Evolutionary conservation across 2,329 filamentous ascomycete species (phyloP), one percentile per base, ranked within the genome.

Genomic region (Cladophialophora yegresii): DNA sequence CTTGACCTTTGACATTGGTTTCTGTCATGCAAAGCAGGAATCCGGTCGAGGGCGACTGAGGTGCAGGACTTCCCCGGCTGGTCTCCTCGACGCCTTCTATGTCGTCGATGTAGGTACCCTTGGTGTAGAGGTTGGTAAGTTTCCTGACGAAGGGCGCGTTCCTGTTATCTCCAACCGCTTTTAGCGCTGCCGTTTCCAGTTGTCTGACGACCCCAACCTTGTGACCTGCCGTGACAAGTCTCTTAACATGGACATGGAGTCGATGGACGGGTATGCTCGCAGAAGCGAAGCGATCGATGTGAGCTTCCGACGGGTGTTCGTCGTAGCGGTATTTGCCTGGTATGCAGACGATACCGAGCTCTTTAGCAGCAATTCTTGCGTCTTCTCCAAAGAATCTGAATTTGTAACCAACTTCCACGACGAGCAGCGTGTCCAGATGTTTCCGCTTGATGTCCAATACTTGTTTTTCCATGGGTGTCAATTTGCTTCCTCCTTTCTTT

Each of bases 321-420:
- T 99, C 93, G 73, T 93, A 99, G 73, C 93, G 85, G 76, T 93
- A 87, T 74, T 97, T 98, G 40, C 95, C 95, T 0, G 95, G 93
- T 71, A 99, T 97, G 75, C 95, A 99, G 45, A 99, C 90, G 70
- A 99, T 97, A 65, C 92, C 90, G 55, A 99, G 82, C 75, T 93
- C 92, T 76, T 93, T 96, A 12, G 93, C 91, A 4, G 93, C 95
- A 60, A 87, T 85, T 59, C 92, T 86, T 8, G 95, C 95, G 79
- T 99, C 95, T 73, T 98, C 93, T 10, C 95, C 95, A 74, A 96
- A 96, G 80, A 99, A 96, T 36, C 90, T 88, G 78, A 96, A 99
- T 75, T 99, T 99, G 80, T 99, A 99, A 57, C 95, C 95, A 8
- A 98, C 95, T 75, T 99, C 93, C 58, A 98, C 88, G 12, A 98